Conservation (phyloP, 805 yeast species). For the Saccharomycopsis capsularis region DNA sequence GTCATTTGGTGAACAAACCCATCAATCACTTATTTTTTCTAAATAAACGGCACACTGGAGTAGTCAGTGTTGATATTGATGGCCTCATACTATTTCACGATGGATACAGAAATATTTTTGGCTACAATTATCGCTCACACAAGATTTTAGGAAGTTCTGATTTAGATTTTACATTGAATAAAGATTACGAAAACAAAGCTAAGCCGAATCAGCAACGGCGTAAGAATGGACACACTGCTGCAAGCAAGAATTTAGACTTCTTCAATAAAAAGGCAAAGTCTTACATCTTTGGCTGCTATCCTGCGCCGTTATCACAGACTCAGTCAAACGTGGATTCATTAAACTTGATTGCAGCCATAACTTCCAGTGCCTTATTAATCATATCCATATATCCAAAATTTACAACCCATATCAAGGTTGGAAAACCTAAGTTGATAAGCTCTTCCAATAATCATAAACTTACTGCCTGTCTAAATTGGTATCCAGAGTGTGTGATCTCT, state of each 20-base stretch:
- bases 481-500: no score
- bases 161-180: slow-evolving; percentile 1
- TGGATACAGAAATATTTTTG: slow-evolving; percentile 51
- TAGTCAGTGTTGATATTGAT: slow-evolving; percentile 46
- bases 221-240: neutral
- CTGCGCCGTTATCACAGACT: slow-evolving; percentile 56
- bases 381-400: slow-evolving; percentile 47
- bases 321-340: slow-evolving; percentile 47
- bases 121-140: slow-evolving; percentile 23
- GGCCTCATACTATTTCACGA: slow-evolving; percentile 62
- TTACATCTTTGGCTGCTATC: slow-evolving; percentile 33
- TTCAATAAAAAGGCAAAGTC: slow-evolving; percentile 7
- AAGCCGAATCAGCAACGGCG: slow-evolving; percentile 21
- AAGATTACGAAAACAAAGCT: slow-evolving; percentile 24
- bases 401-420: slow-evolving; percentile 48
- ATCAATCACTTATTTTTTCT: slow-evolving; percentile 42
- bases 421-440: slow-evolving; percentile 37
- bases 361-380: slow-evolving; percentile 42
- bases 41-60: slow-evolving; percentile 46
- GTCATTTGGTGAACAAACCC: slow-evolving; percentile 34
- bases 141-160: slow-evolving; percentile 46
- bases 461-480: slow-evolving; percentile 55
- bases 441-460: slow-evolving; percentile 25
- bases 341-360: slow-evolving; percentile 56
- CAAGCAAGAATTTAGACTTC: neutral